Base-by-base conservation (phyloP, 169 alveolate species). In the Plasmodium falciparum region DNA sequence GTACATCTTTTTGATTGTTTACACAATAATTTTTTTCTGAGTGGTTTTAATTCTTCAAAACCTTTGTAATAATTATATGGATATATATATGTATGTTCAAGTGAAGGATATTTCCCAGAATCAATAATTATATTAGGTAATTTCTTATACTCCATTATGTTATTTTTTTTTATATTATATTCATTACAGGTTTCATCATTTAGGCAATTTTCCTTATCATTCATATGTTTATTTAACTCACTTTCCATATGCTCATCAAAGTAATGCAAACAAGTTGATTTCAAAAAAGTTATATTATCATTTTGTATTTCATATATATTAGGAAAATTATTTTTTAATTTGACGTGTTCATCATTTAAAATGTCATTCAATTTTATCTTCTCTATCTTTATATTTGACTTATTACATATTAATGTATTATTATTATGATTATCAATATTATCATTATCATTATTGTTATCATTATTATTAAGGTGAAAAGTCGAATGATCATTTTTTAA, bases 61-160 rank as follows among this genome's bases (percentile, higher is more conserved):
- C 71, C 73, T 52, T 78, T 78, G 39, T 78, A 78, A 78, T 50
- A 78, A 78, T 78, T 78, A 43, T 66, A 78, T 6, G 89, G 89
- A 61, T 78, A 78, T 29, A 65, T 69, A 9, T 65, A 22, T 15
- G 56, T 63, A 61, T 78, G 89, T 33, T 70, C 72, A 65, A 50
- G 50, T n/a, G 89, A 66, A 65, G 67, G 50, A 70, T 66, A 58
- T 15, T 59, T 78, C 11, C 65, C 15, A 15, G 78, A 20, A 15
- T 78, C 59, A 65, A 78, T 67, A 2, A 78, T 65, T 54, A 65
- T 20, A 58, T 29, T 50, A 13, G 11, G 11, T n/a, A 65, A 59
- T 20, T 12, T 52, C 8, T 50, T 54, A 17, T 50, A 66, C 66
- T 52, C 67, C 50, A 54, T 7, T 58, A 12, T 52, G 12, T 63